These are phyloP conservation scores for Coprinellus aureogranulatus DNA, from an alignment of 768 basidiomycete species.

Conservation along the genomic window DNA sequence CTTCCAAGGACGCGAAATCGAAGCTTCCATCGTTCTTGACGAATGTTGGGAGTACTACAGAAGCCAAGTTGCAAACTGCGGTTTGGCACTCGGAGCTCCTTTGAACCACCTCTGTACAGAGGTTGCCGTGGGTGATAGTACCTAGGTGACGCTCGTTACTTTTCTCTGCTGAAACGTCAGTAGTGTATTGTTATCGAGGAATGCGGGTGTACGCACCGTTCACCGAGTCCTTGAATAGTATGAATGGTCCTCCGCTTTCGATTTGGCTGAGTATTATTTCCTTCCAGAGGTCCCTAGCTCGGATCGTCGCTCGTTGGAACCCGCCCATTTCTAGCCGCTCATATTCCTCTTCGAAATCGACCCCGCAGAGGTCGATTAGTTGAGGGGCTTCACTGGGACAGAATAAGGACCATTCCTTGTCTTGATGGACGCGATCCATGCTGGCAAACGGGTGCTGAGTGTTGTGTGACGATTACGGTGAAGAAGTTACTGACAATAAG, in stretches of 20 bases:
- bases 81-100: slow-evolving; percentile 97
- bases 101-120: slow-evolving; percentile 99
- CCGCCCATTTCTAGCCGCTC: slow-evolving; percentile 89
- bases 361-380: slow-evolving; percentile 83
- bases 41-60: slow-evolving; percentile 91
- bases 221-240: slow-evolving; percentile 96
- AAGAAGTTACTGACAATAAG: slow-evolving; percentile 69
- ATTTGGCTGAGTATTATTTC: slow-evolving; percentile 95
- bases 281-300: slow-evolving; percentile 98
- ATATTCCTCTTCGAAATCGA: slow-evolving; percentile 85
- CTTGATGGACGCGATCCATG: slow-evolving; percentile 94
- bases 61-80: slow-evolving; percentile 98
- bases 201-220: slow-evolving; percentile 59
- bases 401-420: slow-evolving; percentile 93
- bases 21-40: slow-evolving; percentile 78
- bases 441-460: slow-evolving; percentile 35
- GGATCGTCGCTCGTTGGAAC: slow-evolving; percentile 76
- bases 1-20: slow-evolving; percentile 94
- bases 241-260: slow-evolving; percentile 97
- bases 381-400: slow-evolving; percentile 96
- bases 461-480: neutral
- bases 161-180: too few relatives aligned
- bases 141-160: slow-evolving; percentile 99
- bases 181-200: too few relatives aligned
- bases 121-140: slow-evolving; percentile 97